Base-by-base conservation (phyloP, 371 early-diverging fungal genomes). In the Mortierella sp. region DNA sequence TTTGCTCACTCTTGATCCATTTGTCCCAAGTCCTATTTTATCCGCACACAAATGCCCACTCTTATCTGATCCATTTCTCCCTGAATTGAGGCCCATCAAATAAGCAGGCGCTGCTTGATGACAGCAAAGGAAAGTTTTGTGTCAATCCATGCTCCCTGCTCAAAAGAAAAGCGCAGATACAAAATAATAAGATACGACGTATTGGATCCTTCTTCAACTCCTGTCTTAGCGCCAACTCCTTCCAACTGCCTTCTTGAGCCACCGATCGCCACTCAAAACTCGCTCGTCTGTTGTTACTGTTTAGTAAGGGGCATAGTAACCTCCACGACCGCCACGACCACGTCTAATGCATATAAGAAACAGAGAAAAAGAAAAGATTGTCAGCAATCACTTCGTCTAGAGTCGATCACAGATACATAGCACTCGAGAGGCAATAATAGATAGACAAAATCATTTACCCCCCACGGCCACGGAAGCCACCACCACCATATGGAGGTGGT, bases 301-400 rank as follows among this genome's bases (percentile, higher is more conserved):
- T 71, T 88, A 93, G 76, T 93, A 93, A 16, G 93, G 93, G 35
- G 90, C 81, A 77, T 87, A 91, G 68, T 86, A 91, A 28, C 87
- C 90, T 39, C 93, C 88, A 73, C 92, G 88, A 63, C 88, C 90
- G 64, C 93, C 88, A 73, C 84, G 73, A 70, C 86, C 83, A 73
- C 80, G 66, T 37, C 68, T 62, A 60, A 66, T 22, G 55, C 14
- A 28, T 3, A 45, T 8, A 67, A 60, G 20, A n/a, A 12, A 51
- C 59, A 2, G 3, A 22, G 30, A 58, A 32, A n/a, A 20, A 22
- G 39, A 39, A 20, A 35, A 40, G 9, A n/a, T 26, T 60, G 9
- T 24, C n/a, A 45, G 5, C 14, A 0, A 3, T 35, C 14, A 39
- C 8, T 43, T 43, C 16, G 16, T 11, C 10, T 16, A 14, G 43